Conservation (phyloP, 768 basidiomycete genomes). For the Trametes gibbosa region DNA sequence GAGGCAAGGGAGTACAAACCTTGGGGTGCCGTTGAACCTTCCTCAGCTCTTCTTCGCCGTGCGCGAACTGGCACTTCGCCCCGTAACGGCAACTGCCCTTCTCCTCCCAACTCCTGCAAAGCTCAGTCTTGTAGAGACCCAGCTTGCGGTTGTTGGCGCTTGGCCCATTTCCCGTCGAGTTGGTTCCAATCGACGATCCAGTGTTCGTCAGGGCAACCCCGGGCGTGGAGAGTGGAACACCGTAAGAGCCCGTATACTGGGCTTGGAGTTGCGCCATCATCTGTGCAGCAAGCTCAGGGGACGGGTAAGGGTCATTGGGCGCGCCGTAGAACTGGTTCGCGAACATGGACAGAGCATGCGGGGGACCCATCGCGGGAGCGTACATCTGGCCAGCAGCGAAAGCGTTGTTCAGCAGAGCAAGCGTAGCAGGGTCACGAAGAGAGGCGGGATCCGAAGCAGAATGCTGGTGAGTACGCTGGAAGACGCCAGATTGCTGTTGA, state of each 20-base stretch:
- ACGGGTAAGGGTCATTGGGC: constrained; percentile 54
- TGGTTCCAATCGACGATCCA: constrained; percentile 30
- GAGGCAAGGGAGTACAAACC: constrained; percentile 41
- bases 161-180: constrained; percentile 54
- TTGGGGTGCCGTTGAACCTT: constrained; percentile 87
- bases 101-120: constrained; percentile 92
- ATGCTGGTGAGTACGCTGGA: constrained; percentile 75
- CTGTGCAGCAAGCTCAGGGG: constrained; percentile 50
- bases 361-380: constrained; percentile 42
- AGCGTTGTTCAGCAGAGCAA: constrained; percentile 57
- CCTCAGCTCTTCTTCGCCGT: constrained; percentile 86
- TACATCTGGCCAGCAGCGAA: constrained; percentile 59
- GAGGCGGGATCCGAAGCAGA: constrained; percentile 80
- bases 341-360: constrained; percentile 60
- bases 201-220: constrained; percentile 21
- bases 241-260: constrained; percentile 53
- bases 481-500: constrained; percentile 75
- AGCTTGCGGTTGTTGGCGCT: constrained; percentile 91
- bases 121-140: constrained; percentile 86
- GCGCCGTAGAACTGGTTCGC: constrained; percentile 64
- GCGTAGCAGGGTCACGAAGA: constrained; percentile 65
- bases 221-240: constrained; percentile 24
- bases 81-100: constrained; percentile 86
- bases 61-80: constrained; percentile 89
- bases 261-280: constrained; percentile 62